These are phyloP conservation scores for Dunaliella sp. DNA, from an alignment of 139 green algal genomes.

Conservation along the genomic window DNA sequence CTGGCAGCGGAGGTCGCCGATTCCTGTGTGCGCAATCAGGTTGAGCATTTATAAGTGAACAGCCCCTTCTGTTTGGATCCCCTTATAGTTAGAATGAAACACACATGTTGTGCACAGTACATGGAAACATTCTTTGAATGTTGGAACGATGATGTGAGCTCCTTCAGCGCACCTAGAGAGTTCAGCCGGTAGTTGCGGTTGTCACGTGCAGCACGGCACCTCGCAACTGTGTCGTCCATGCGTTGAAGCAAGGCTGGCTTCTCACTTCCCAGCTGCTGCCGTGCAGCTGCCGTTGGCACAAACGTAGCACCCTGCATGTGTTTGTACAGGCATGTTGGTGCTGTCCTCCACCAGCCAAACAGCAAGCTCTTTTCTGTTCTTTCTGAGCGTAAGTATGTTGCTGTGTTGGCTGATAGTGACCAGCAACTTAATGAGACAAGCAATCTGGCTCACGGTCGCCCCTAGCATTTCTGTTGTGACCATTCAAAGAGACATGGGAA, in stretches of 20 bases:
- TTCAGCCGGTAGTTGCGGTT: slow-evolving; percentile 37
- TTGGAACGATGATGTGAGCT: too few species aligned
- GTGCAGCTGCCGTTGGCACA: neutral
- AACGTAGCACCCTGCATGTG: neutral
- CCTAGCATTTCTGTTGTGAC: neutral
- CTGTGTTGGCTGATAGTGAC: neutral
- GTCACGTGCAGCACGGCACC: slow-evolving; percentile 25
- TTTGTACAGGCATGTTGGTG: neutral
- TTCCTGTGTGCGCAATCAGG: too few species aligned
- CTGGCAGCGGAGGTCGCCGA: too few species aligned
- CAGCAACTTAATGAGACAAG: too few species aligned
- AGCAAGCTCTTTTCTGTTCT: neutral
- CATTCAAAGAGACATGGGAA: neutral
- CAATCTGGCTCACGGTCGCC: too few species aligned
- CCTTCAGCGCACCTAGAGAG: slow-evolving; percentile 37
- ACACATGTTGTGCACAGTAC: too few species aligned
- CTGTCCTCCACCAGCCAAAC: too few species aligned
- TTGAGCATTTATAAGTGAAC: too few species aligned
- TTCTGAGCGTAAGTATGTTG: neutral
- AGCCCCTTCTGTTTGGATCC: too few species aligned
- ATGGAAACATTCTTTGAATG: too few species aligned
- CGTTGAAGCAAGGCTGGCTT: slow-evolving; percentile 22
- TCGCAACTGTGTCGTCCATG: slow-evolving; percentile 33
- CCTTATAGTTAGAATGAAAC: too few species aligned
- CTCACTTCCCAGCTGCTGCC: slow-evolving; percentile 24